phyloP scores from a whole-genome alignment of 495 filamentous ascomycete species.

The Ramalina peruviana region DNA sequence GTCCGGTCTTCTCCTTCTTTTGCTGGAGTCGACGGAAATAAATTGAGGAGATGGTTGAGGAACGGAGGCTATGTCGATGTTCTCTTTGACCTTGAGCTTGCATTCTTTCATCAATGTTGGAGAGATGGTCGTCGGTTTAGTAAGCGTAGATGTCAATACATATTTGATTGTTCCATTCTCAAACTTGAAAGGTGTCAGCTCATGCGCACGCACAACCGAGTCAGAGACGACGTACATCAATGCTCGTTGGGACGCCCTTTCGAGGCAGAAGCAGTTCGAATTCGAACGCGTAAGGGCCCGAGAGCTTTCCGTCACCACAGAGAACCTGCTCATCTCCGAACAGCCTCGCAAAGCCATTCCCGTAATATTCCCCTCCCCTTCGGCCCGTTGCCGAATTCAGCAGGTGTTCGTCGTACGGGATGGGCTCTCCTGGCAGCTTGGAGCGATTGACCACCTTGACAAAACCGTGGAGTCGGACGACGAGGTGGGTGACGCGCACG shows the following conservation, averaged over 20 bases:
- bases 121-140: slow-evolving; percentile 74
- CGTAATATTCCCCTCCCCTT: slow-evolving; percentile 53
- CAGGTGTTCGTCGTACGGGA: slow-evolving; percentile 28
- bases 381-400: slow-evolving; percentile 33
- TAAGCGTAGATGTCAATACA: slow-evolving; percentile 76
- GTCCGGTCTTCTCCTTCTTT: slow-evolving; percentile 38
- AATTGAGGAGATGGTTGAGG: slow-evolving; percentile 50
- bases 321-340: slow-evolving; percentile 86
- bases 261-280: slow-evolving; percentile 74
- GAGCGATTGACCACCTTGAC: slow-evolving; percentile 78
- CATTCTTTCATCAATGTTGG: slow-evolving; percentile 64
- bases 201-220: background rate
- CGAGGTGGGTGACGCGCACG: slow-evolving; percentile 78
- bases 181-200: slow-evolving; percentile 43
- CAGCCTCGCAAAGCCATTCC: slow-evolving; percentile 69
- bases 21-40: slow-evolving; percentile 68
- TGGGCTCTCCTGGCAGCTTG: slow-evolving; percentile 45
- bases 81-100: slow-evolving; percentile 67
- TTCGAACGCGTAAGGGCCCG: slow-evolving; percentile 80
- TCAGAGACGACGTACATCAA: slow-evolving; percentile 54
- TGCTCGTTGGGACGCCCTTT: slow-evolving; percentile 77
- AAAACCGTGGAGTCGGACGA: slow-evolving; percentile 73
- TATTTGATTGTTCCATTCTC: slow-evolving; percentile 90
- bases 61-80: slow-evolving; percentile 45
- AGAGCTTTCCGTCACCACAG: slow-evolving; percentile 75